phyloP scores from a whole-genome alignment of 1,284 basidiomycete genomes.

The Ustilago hordei region DNA sequence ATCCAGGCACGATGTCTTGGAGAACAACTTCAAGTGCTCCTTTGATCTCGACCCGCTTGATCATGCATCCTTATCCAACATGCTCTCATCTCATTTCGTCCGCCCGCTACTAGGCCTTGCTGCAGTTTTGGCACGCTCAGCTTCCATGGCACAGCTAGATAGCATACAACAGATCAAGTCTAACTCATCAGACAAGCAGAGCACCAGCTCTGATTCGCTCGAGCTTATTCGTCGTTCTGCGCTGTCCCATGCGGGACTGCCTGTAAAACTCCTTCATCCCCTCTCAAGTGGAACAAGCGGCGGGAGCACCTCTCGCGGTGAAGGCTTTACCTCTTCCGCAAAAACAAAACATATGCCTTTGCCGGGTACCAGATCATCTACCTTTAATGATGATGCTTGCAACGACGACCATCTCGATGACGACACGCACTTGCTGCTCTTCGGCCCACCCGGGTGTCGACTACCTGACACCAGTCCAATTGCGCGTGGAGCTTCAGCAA shows the following conservation, averaged over 20 bases:
- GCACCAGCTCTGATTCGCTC: constrained; percentile 4
- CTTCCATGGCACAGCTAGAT: constrained; percentile 11
- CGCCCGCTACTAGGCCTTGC: constrained; percentile 24
- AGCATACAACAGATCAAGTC: neutral
- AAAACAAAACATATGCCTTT: neutral
- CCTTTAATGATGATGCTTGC: neutral
- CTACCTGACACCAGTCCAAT: neutral
- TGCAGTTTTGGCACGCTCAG: constrained; percentile 1
- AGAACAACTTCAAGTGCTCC: constrained; percentile 18
- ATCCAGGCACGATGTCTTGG: neutral
- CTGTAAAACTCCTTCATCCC: neutral
- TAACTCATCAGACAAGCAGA: neutral
- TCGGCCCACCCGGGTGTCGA: constrained; percentile 15
- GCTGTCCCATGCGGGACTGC: constrained; percentile 4
- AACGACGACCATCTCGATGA: neutral
- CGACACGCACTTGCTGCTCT: constrained; percentile 14
- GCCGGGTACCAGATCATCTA: neutral
- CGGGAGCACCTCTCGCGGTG: too few species aligned
- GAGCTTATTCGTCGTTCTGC: constrained; percentile 31
- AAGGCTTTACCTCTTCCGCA: neutral
- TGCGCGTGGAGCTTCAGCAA: neutral
- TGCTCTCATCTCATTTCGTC: constrained; percentile 26
- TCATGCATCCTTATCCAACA: constrained; percentile 19
- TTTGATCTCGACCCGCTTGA: constrained; percentile 42
- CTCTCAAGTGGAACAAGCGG: neutral